Percentiles rank a stretch among this genome's conserved stretches.
Evolutionary conservation across 176 grass and related monocot species (phyloP).

Genomic region (Triticum dicoccoides): DNA sequence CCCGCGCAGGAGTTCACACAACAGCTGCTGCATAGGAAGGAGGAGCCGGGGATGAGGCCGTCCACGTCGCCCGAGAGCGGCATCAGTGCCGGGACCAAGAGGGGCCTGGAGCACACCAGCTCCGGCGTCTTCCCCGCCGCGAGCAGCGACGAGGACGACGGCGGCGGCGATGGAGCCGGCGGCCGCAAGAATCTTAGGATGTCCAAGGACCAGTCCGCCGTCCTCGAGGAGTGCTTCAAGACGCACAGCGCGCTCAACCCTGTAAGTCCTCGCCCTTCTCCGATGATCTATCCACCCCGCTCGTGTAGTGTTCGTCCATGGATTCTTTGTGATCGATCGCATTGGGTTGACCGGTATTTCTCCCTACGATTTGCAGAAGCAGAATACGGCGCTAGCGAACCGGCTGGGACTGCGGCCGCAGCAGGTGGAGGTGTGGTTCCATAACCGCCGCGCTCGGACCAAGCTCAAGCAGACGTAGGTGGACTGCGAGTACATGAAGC

Average conservation of each 20-base stretch:
- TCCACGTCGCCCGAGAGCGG: slow-evolving; percentile 76
- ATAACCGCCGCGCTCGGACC: slow-evolving; percentile 76
- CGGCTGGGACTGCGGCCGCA: slow-evolving; percentile 65
- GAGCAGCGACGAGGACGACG: slow-evolving; percentile 64
- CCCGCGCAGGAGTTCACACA: background rate
- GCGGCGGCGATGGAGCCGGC: slow-evolving; percentile 31
- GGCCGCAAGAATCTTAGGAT: slow-evolving; percentile 80
- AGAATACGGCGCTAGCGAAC: slow-evolving; percentile 69
- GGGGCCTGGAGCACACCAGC: slow-evolving; percentile 35
- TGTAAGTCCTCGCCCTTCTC: slow-evolving; percentile 13
- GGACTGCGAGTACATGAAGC: slow-evolving; percentile 88
- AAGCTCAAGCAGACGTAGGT: slow-evolving; percentile 99
- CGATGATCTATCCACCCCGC: too few relatives aligned
- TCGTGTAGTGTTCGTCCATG: background rate
- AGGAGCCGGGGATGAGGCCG: slow-evolving; percentile 1
- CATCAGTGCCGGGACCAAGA: slow-evolving; percentile 45
- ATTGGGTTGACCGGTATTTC: background rate
- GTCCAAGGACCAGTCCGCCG: slow-evolving; percentile 84
- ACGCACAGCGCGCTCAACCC: slow-evolving; percentile 94
- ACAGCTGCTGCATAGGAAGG: background rate
- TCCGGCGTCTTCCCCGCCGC: slow-evolving; percentile 25
- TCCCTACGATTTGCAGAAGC: slow-evolving; percentile 40
- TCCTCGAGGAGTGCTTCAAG: slow-evolving; percentile 97
- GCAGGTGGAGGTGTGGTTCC: slow-evolving; percentile 99
- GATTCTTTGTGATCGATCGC: background rate